These are phyloP conservation scores for Begonia peltatifolia DNA, from an alignment of 306 rosid species.

Conservation along the genomic window DNA sequence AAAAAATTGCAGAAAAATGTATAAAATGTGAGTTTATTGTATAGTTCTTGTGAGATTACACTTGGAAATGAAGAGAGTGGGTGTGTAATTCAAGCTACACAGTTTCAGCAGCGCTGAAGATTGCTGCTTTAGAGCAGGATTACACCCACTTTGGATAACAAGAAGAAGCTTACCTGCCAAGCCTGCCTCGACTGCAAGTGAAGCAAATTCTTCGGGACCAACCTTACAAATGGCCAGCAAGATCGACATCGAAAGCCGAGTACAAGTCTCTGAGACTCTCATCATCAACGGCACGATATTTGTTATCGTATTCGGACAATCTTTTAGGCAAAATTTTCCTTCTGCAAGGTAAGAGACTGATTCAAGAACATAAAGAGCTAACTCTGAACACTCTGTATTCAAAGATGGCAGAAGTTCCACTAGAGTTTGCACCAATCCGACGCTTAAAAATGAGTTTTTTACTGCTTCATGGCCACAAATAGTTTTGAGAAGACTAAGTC, in stretches of 20 bases:
- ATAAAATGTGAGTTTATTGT: slow-evolving; percentile 19
- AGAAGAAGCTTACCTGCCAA: slow-evolving; percentile 40
- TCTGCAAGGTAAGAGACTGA: slow-evolving; percentile 27
- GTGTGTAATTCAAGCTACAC: slow-evolving; percentile 38
- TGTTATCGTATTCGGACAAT: slow-evolving; percentile 26
- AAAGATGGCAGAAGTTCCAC: slow-evolving; percentile 28
- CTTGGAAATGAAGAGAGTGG: slow-evolving; percentile 37
- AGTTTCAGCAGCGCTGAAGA: slow-evolving; percentile 36
- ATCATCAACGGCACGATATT: slow-evolving; percentile 35
- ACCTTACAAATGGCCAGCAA: slow-evolving; percentile 41
- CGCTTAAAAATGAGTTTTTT: slow-evolving; percentile 19
- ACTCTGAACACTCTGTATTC: slow-evolving; percentile 26
- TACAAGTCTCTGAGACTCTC: slow-evolving; percentile 46
- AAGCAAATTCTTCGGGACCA: slow-evolving; percentile 40
- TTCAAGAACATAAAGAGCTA: slow-evolving; percentile 28
- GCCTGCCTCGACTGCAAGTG: slow-evolving; percentile 46
- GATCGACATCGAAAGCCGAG: slow-evolving; percentile 33
- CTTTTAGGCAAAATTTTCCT: slow-evolving; percentile 35
- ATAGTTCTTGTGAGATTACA: slow-evolving; percentile 49
- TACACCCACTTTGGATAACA: slow-evolving; percentile 48
- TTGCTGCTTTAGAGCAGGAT: slow-evolving; percentile 27
- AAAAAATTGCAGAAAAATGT: not conserved
- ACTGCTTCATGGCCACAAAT: slow-evolving; percentile 25
- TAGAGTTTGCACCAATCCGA: slow-evolving; percentile 31
- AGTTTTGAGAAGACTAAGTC: slow-evolving; percentile 26